Percentiles rank a stretch among this genome's conserved stretches.
phyloP scores from a whole-genome alignment of 2,329 filamentous ascomycete species.

The Zymoseptoria pseudotritici region DNA sequence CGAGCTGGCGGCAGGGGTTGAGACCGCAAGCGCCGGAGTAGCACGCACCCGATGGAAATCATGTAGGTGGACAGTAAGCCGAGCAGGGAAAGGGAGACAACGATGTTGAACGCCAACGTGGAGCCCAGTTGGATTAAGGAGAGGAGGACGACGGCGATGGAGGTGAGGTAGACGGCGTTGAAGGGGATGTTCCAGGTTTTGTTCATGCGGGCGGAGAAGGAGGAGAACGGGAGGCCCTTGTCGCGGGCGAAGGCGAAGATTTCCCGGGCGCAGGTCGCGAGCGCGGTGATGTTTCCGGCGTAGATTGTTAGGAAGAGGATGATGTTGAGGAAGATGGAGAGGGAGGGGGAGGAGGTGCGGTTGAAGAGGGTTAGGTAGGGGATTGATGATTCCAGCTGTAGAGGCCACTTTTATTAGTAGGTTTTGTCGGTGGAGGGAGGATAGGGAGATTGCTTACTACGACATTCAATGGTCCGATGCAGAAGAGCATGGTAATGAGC shows the following conservation, averaged over 20 bases:
- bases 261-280: constrained; percentile 38
- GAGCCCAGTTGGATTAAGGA: constrained; percentile 32
- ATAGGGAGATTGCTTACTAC: constrained; percentile 12
- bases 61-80: constrained; percentile 32
- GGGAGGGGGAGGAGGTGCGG: constrained; percentile 17
- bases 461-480: constrained; percentile 22
- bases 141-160: constrained; percentile 25
- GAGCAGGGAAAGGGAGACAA: constrained; percentile 30
- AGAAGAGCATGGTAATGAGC: constrained; percentile 26
- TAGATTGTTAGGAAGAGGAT: constrained; percentile 23
- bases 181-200: constrained; percentile 28
- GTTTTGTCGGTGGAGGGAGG: not conserved
- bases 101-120: constrained; percentile 31
- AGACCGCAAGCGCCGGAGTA: constrained; percentile 18
- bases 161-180: constrained; percentile 30
- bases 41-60: constrained; percentile 30
- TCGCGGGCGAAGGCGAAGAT: constrained; percentile 37
- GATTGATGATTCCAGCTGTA: constrained; percentile 12
- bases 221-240: constrained; percentile 31
- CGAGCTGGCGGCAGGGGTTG: constrained; percentile 21
- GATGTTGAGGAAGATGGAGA: constrained; percentile 21
- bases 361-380: constrained; percentile 24
- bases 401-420: not conserved
- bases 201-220: constrained; percentile 24
- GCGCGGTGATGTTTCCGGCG: constrained; percentile 25